phyloP scores from a whole-genome alignment of 2,329 filamentous ascomycete genomes.

The Huntiella abstrusa region DNA sequence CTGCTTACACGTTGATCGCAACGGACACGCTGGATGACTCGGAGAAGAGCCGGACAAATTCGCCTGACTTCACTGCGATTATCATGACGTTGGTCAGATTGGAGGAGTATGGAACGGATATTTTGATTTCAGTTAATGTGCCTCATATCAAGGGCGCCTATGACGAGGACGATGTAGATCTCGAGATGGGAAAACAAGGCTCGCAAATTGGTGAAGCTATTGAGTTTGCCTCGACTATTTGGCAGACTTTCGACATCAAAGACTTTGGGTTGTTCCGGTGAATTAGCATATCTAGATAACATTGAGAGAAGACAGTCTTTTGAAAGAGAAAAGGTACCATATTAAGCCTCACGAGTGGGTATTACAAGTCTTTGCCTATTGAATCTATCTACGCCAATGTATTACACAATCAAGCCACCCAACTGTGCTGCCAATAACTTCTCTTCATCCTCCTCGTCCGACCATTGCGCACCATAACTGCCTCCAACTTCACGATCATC shows the following conservation, averaged over 20 bases:
- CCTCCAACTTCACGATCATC: background rate
- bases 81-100: constrained; percentile 62
- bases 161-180: constrained; percentile 50
- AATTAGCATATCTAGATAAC: too few relatives aligned
- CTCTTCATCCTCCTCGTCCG: constrained; percentile 2
- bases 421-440: constrained; percentile 7
- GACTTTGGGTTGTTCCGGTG: constrained; percentile 56
- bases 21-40: constrained; percentile 32
- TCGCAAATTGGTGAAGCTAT: constrained; percentile 49
- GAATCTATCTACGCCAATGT: too few relatives aligned
- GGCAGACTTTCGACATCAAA: constrained; percentile 56
- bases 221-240: constrained; percentile 48
- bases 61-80: constrained; percentile 50
- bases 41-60: constrained; percentile 14
- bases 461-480: background rate
- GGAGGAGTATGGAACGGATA: constrained; percentile 55
- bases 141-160: constrained; percentile 64
- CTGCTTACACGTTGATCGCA: constrained; percentile 52
- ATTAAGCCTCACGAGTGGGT: too few relatives aligned
- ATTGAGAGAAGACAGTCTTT: too few relatives aligned
- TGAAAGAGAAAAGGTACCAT: too few relatives aligned
- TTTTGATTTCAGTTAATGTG: constrained; percentile 75
- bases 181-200: constrained; percentile 44
- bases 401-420: constrained; percentile 5
- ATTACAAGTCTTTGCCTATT: too few relatives aligned